Percentiles rank a stretch among this genome's conserved stretches.
Conservation (phyloP, 495 filamentous ascomycete species). For the Mytilinidion resinicola region DNA sequence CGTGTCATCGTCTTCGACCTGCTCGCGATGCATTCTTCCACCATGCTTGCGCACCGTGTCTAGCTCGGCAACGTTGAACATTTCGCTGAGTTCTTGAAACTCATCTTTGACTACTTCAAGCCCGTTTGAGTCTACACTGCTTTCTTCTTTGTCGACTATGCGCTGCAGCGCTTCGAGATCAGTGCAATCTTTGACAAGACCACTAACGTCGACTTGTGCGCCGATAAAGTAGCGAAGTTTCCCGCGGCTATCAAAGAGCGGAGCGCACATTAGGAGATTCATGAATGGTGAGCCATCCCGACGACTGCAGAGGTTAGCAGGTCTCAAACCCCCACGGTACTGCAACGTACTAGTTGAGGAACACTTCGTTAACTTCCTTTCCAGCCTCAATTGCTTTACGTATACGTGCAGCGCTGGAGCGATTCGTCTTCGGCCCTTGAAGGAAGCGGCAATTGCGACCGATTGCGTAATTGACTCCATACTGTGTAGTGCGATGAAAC, state of each 20-base stretch:
- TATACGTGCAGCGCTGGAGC: constrained; percentile 47
- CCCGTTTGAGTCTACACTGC: constrained; percentile 20
- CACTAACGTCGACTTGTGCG: constrained; percentile 59
- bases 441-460: constrained; percentile 57
- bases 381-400: constrained; percentile 49
- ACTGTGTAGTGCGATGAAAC: constrained; percentile 56
- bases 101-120: constrained; percentile 37
- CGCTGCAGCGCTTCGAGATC: constrained; percentile 50
- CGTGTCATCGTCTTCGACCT: constrained; percentile 40
- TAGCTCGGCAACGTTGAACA: constrained; percentile 56
- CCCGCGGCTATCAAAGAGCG: constrained; percentile 55
- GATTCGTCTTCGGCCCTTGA: constrained; percentile 52
- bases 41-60: constrained; percentile 51
- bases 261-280: constrained; percentile 61
- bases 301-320: constrained; percentile 37
- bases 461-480: constrained; percentile 50
- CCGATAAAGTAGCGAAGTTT: constrained; percentile 57
- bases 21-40: constrained; percentile 50
- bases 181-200: constrained; percentile 54
- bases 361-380: constrained; percentile 56
- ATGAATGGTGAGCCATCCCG: constrained; percentile 63
- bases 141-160: constrained; percentile 36
- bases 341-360: constrained; percentile 57
- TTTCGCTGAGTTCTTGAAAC: constrained; percentile 55
- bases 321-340: too few species aligned